Percentiles rank a stretch among this genome's conserved stretches.
Evolutionary conservation across 2,329 filamentous ascomycete species (phyloP).

Genomic region (Pezicula carpinea): DNA sequence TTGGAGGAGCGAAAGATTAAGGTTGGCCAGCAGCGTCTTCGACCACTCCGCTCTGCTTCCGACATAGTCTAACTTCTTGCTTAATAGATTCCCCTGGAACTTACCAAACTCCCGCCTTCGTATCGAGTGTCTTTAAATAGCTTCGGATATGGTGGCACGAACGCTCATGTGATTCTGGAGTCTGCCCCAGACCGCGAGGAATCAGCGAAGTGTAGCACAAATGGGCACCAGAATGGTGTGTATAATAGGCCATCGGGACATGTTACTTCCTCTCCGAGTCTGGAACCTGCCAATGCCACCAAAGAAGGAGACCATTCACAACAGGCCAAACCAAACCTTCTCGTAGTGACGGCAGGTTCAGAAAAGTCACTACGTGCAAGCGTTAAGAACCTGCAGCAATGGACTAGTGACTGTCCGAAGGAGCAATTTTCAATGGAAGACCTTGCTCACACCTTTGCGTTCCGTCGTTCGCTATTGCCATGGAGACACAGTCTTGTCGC

Average conservation of each 20-base stretch:
- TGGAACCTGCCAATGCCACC: background rate
- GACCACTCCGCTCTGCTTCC: background rate
- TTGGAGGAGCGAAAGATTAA: conserved; percentile 29
- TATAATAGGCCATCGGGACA: no score
- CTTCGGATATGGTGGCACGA: conserved; percentile 42
- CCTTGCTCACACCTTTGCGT: conserved; percentile 7
- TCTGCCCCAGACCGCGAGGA: background rate
- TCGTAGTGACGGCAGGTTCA: conserved; percentile 1
- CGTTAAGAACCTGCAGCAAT: conserved; percentile 3
- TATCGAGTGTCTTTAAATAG: conserved; percentile 13
- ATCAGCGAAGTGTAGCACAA: background rate
- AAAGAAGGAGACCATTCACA: background rate
- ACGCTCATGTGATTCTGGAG: conserved; percentile 35
- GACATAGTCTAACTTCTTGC: no score
- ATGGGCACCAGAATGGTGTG: no score
- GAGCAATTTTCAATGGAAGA: background rate
- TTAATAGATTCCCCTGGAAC: conserved; percentile 1
- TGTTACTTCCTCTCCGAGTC: background rate
- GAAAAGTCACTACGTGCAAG: conserved; percentile 2
- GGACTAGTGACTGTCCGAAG: background rate
- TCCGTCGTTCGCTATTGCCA: conserved; percentile 4
- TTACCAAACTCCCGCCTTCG: background rate
- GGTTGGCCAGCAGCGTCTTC: conserved; percentile 11
- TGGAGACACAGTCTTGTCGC: conserved; percentile 5
- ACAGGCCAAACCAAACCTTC: background rate